A percentile compares a stretch with the other conserved stretches of the same genome.
These are phyloP conservation scores for Solanum raphanifolium DNA, from an alignment of 257 asterid genomes.

Conservation along the genomic window DNA sequence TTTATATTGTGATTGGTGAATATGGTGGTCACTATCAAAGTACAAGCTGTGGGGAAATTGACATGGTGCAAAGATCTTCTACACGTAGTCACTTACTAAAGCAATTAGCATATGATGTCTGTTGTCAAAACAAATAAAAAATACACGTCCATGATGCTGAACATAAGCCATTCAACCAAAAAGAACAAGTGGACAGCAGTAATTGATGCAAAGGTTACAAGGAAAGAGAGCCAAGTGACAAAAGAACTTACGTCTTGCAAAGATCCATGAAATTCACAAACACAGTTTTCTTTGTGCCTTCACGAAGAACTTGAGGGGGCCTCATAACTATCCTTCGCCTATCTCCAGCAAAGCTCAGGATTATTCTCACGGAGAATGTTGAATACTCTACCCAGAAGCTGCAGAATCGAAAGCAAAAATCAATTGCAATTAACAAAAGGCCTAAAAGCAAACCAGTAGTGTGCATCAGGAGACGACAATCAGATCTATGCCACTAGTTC, in stretches of 20 bases:
- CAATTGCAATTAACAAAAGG: background rate
- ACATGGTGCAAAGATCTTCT: background rate
- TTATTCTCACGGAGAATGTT: conserved; percentile 90
- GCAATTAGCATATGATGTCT: background rate
- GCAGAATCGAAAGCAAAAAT: conserved; percentile 7
- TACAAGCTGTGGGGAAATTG: background rate
- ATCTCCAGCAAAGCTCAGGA: conserved; percentile 94
- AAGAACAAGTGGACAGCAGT: background rate
- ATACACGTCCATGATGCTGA: background rate
- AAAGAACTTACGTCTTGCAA: conserved; percentile 65
- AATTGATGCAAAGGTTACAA: background rate
- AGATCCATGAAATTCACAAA: conserved; percentile 96
- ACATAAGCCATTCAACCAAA: background rate
- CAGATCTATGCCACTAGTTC: background rate
- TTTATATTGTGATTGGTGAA: background rate
- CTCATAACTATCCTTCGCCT: conserved; percentile 94
- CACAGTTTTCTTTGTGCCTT: conserved; percentile 95
- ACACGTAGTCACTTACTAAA: background rate
- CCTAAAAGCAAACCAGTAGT: background rate
- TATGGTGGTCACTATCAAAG: background rate
- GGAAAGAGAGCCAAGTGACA: background rate
- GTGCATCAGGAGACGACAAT: background rate
- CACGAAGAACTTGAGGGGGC: conserved; percentile 99
- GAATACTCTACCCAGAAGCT: conserved; percentile 87
- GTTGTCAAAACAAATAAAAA: background rate